Base-by-base conservation (phyloP, 371 early-diverging fungal species). In the Mortierella sp. region DNA sequence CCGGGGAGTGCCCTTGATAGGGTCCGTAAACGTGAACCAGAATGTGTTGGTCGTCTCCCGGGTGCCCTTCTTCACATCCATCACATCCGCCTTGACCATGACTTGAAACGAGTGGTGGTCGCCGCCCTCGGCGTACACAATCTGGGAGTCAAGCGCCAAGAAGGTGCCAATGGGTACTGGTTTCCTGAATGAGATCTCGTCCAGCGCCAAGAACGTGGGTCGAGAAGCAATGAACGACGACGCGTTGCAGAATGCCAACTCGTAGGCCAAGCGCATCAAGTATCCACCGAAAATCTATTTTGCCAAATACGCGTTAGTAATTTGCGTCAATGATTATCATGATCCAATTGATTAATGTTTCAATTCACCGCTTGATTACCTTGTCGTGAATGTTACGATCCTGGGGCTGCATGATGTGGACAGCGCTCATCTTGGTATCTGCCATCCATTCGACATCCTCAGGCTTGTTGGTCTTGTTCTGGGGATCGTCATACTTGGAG, bases 81-180 rank as follows among this genome's bases (percentile, higher is more conserved):
- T 80, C 8, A 98, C 95, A 79, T 96, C 93, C 1, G 96, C 97
- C 10, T 85, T 87, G 26, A 93, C 92, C 77, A 78, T 90, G 31
- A 96, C 92, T 77, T 94, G 95, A 87, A 96, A 93, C 6, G 91
- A 89, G 45, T 84, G 80, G 74, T 89, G 81, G 8, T 85, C 82
- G n/a, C 81, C 70, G 34, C 84, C 91, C 79, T 86, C 87, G 2
- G 94, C 82, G 76, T 92, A 93, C 16, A 91, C 91, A 26, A 97
- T 91, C 82, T 95, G 92, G 0, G 94, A 88, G 37, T 89, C 88
- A 61, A 98, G 85, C 14, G 87, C 86, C 26, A 98, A 86, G 37
- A 98, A 85, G 1, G 94, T 92, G 1, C 98, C 98, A 64, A 98
- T 93, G 53, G 93, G 93, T 22, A 98, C 98, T 0, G 98, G 97